A percentile compares a stretch with the other conserved stretches of the same genome.
Evolutionary conservation across 1,284 basidiomycete genomes (phyloP).

Genomic region (Leucoagaricus sp.): DNA sequence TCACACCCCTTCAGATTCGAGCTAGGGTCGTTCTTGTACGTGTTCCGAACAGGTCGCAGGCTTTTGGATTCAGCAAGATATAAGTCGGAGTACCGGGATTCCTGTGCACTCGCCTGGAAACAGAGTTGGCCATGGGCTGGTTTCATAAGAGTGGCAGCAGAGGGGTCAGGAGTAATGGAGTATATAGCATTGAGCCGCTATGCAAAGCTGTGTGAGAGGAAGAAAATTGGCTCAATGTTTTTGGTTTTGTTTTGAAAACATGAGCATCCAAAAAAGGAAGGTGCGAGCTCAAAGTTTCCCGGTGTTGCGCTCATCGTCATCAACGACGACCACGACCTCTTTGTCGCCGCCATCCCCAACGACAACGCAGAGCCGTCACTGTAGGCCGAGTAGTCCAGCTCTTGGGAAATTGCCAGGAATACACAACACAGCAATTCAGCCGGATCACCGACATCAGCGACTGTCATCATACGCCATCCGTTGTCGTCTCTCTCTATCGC

Average conservation of each 20-base stretch:
- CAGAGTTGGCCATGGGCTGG: not conserved
- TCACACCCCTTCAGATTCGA: too few relatives aligned
- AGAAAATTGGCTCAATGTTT: not conserved
- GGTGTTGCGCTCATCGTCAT: conserved; percentile 3
- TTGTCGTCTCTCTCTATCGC: conserved; percentile 6
- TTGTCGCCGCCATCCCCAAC: not conserved
- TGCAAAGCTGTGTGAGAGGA: not conserved
- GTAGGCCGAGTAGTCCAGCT: not conserved
- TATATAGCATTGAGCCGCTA: not conserved
- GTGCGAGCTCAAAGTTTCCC: conserved; percentile 10
- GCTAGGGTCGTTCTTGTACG: not conserved
- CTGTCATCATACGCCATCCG: conserved; percentile 11
- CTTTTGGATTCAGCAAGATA: not conserved
- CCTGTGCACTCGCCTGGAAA: not conserved
- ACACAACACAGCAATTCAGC: conserved; percentile 4
- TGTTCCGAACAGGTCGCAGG: not conserved
- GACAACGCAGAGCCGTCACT: not conserved
- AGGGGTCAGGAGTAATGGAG: not conserved
- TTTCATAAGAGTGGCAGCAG: not conserved
- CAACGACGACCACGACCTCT: conserved; percentile 4
- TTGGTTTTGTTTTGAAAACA: conserved; percentile 3
- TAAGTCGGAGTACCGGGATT: not conserved
- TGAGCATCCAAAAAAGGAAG: conserved; percentile 10
- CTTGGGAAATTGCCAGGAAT: not conserved
- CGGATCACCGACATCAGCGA: conserved; percentile 16